These are phyloP conservation scores for Rostrohypoxylon terebratum DNA, from an alignment of 495 filamentous ascomycete species.

Conservation along the genomic window DNA sequence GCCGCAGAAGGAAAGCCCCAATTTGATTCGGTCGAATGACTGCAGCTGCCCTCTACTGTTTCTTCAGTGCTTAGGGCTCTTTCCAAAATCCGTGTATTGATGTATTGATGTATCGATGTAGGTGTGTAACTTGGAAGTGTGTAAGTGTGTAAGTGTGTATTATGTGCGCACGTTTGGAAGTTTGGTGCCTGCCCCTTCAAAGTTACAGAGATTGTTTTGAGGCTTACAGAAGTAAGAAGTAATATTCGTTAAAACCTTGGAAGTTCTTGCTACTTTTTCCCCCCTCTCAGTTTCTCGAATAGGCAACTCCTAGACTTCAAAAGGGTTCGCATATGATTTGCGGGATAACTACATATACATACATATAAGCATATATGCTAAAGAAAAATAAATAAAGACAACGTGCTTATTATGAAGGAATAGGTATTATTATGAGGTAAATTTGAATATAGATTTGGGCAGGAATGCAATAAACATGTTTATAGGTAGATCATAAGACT, in stretches of 20 bases:
- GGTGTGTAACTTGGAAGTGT: background rate
- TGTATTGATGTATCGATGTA: too few relatives aligned
- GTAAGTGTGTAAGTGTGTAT: slow-evolving; percentile 1
- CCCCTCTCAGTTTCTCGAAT: background rate
- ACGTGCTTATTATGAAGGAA: background rate
- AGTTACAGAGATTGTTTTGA: slow-evolving; percentile 15
- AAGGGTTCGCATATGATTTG: background rate
- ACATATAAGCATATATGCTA: slow-evolving; percentile 14
- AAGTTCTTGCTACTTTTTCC: background rate
- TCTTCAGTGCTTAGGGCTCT: slow-evolving; percentile 10
- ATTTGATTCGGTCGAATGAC: slow-evolving; percentile 44
- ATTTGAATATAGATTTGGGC: background rate
- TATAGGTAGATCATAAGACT: slow-evolving; percentile 27
- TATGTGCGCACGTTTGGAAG: slow-evolving; percentile 5
- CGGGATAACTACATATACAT: background rate
- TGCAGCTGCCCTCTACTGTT: slow-evolving; percentile 12
- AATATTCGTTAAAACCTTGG: background rate
- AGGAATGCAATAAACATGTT: background rate
- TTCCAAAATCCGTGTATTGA: too few relatives aligned
- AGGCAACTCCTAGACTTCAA: background rate
- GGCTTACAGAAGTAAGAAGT: slow-evolving; percentile 23
- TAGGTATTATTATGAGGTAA: background rate
- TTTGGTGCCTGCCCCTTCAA: slow-evolving; percentile 1
- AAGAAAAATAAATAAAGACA: background rate
- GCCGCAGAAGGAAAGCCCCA: slow-evolving; percentile 44